Evolutionary conservation across 192 early-diverging fungal genomes (phyloP).

Genomic region (Coemansia interrupta): DNA sequence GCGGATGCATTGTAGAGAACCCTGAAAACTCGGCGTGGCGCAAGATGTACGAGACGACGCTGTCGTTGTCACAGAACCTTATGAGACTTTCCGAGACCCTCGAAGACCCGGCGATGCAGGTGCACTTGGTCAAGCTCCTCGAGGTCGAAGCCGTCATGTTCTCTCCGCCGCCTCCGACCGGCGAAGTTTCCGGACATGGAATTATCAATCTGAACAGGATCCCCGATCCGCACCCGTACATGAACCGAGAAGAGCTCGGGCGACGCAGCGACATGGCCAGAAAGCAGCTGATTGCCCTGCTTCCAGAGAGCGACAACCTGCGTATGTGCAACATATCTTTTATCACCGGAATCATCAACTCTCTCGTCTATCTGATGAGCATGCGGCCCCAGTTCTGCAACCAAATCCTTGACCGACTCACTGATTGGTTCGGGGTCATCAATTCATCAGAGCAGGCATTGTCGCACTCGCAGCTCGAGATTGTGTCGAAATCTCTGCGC

Average conservation of each 20-base stretch:
- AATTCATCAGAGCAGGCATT: constrained; percentile 43
- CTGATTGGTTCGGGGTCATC: constrained; percentile 38
- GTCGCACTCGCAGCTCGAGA: constrained; percentile 33
- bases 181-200: background rate
- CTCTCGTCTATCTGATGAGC: constrained; percentile 43
- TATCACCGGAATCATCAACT: constrained; percentile 43
- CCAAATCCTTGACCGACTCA: constrained; percentile 23
- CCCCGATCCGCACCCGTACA: constrained; percentile 31
- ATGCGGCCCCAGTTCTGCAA: constrained; percentile 45
- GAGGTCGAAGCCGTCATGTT: constrained; percentile 43
- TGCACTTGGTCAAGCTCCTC: constrained; percentile 44
- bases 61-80: constrained; percentile 14
- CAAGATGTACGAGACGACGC: constrained; percentile 19
- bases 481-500: constrained; percentile 39
- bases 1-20: constrained; percentile 9
- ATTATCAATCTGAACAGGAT: constrained; percentile 10
- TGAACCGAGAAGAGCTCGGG: constrained; percentile 18
- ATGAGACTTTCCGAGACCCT: constrained; percentile 18
- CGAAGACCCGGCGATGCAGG: constrained; percentile 42
- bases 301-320: constrained; percentile 47
- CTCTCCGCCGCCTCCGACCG: background rate
- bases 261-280: constrained; percentile 32
- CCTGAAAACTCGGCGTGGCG: constrained; percentile 14
- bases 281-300: constrained; percentile 36
- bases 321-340: constrained; percentile 46